Base-by-base conservation (phyloP, 2,329 filamentous ascomycete genomes). In the Chaetothyriales sp. region DNA sequence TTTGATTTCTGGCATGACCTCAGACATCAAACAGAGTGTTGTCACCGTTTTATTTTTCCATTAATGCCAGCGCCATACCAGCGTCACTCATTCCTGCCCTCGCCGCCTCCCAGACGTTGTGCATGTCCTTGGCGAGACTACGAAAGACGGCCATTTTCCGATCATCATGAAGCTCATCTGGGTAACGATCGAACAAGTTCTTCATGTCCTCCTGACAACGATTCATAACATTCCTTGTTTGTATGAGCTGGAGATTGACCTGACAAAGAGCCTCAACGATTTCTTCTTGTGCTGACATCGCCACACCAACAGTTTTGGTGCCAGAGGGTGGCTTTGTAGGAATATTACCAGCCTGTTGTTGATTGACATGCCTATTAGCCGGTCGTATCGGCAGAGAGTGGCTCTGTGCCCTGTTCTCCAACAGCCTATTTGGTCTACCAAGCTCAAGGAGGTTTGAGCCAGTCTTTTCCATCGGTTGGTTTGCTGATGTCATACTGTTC, bases 131-230 rank as follows among this genome's bases (percentile, higher is more conserved):
- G 48, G 51, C 54, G 33, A 58, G 48, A 18, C 54, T 54, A 22
- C 48, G 50, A 15, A 58, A 44, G 13, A 45, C 45, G 15, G 15
- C 25, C 56, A 58, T 58, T 7, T 50, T 53, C 28, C 51, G 28
- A 33, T 56, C 50, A n/a, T 54, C 44, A 43, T 56, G 50, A 33
- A 58, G 56, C 9, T 10, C 44, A 3, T 44, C 43, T 25, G 49
- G 49, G 28, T 58, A 25, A 13, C n/a, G 19, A 46, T 58, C 56
- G 20, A 56, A 58, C 29, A 56, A 46, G 15, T 43, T 37, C 48
- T 50, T 58, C 56, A 58, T 58, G 2, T 52, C 45, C 37, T 20
- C 47, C 28, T 58, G 56, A 44, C 56, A 55, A n/a, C 20, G 50
- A 33, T 54, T 53, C 29, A 56, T 54, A 22, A 22, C 49, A 19